Conservation (phyloP, 2,329 filamentous ascomycete species). For the Claviceps humidiphila region DNA sequence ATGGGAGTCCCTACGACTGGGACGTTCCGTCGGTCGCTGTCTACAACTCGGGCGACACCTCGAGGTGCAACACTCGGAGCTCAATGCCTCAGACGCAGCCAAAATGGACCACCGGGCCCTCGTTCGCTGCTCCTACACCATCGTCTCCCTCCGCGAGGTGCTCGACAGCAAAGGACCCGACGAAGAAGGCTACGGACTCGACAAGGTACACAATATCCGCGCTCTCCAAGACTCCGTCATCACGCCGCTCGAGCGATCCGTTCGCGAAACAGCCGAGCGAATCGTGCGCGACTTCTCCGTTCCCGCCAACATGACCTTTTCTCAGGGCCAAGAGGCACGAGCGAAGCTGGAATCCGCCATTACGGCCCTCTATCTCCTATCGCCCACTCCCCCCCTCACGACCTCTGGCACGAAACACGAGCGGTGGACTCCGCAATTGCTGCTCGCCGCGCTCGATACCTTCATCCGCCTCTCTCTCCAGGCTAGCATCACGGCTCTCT, state of each 20-base stretch:
- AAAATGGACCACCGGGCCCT: constrained; percentile 67
- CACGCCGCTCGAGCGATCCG: constrained; percentile 56
- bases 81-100: constrained; percentile 27
- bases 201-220: constrained; percentile 57
- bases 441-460: constrained; percentile 64
- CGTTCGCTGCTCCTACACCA: constrained; percentile 67
- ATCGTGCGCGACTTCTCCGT: constrained; percentile 75
- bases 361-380: constrained; percentile 67
- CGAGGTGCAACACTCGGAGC: constrained; percentile 70
- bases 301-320: constrained; percentile 39
- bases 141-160: constrained; percentile 63
- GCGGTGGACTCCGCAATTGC: constrained; percentile 51
- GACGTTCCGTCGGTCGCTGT: constrained; percentile 62
- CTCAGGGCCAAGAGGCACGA: constrained; percentile 61
- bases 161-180: constrained; percentile 53
- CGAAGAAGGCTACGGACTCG: constrained; percentile 66
- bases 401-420: constrained; percentile 31
- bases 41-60: constrained; percentile 74
- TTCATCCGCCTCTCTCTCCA: constrained; percentile 75
- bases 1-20: constrained; percentile 66
- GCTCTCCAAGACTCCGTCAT: constrained; percentile 58
- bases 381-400: constrained; percentile 34
- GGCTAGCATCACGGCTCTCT: constrained; percentile 60
- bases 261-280: constrained; percentile 64
- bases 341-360: constrained; percentile 61